Evolutionary conservation across 2,329 filamentous ascomycete genomes (phyloP), one percentile per base, ranked within the genome.

Genomic region (Diplodia scrobiculata): DNA sequence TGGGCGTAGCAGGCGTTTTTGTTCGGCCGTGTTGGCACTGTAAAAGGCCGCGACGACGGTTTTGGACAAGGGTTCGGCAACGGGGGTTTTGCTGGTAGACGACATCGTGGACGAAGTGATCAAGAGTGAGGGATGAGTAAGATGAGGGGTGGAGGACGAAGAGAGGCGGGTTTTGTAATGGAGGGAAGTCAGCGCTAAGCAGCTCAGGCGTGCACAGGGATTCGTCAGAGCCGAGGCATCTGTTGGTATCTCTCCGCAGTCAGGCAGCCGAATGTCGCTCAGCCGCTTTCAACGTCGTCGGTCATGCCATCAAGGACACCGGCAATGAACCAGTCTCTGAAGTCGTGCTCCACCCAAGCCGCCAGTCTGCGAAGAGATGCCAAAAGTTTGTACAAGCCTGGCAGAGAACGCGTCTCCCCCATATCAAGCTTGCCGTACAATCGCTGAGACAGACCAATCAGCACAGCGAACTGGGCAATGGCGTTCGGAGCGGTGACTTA

Each of bases 371-470:
- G 54, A n/a, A 59, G 54, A 25, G 54, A 41, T 29, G 54, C 38
- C 34, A 45, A 45, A 32, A 59, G 19, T 14, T 45, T 59, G 25
- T 27, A 59, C 19, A 25, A 25, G 34, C 34, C 54, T 25, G 32
- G 11, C 29, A 32, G 29, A 5, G 29, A 32, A 1, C 29, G 19
- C 2, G 54, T 59, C 5, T n/a, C 38, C 11, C 36, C 54, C 21
- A 59, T 27, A 19, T 45, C 14, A 14, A 59, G 19, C 34, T 59
- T 59, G 34, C 54, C 54, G 21, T 59, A 59, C 54, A 59, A 45
- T 59, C 19, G n/a, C 54, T 45, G 29, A 45, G 54, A 5, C 32
- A 36, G 34, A 27, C 13, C 19, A 17, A 41, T 59, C 36, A 59
- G 54, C 54, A 41, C 29, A 34, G 47, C 13, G 34, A 19, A 11